Evolutionary conservation across 495 filamentous ascomycete genomes (phyloP).

Genomic region (Neurospora sp.): DNA sequence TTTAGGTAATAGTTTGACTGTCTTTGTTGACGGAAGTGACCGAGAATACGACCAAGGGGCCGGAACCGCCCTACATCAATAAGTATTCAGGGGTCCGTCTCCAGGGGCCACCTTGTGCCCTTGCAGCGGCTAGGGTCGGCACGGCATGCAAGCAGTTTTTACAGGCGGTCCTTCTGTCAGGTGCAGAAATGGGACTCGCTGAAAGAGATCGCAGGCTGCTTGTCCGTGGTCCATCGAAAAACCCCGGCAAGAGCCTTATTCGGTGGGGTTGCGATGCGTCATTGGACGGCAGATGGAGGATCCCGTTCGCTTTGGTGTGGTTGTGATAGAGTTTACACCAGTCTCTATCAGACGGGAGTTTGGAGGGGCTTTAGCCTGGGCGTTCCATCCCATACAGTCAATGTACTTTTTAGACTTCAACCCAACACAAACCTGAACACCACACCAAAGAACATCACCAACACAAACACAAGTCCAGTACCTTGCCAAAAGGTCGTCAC

Average conservation of each 20-base stretch:
- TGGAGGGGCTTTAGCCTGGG: background rate
- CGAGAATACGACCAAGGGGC: background rate
- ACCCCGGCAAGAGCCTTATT: background rate
- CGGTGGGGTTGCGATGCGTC: background rate
- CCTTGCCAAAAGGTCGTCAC: background rate
- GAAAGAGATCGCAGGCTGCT: background rate
- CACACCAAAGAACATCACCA: background rate
- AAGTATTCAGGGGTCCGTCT: slow-evolving; percentile 3
- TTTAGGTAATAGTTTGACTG: background rate
- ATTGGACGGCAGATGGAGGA: background rate
- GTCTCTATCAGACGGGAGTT: background rate
- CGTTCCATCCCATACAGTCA: background rate
- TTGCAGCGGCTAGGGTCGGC: slow-evolving; percentile 14
- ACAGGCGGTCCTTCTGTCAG: background rate
- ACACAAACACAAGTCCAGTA: background rate
- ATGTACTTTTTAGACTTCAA: background rate
- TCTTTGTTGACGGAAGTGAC: background rate
- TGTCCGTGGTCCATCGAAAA: background rate
- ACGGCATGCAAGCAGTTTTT: slow-evolving; percentile 13
- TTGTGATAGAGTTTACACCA: background rate
- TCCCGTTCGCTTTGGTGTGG: background rate
- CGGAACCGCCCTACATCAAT: background rate
- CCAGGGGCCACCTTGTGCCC: background rate
- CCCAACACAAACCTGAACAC: background rate
- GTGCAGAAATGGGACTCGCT: background rate